phyloP scores from a whole-genome alignment of 2,329 filamentous ascomycete genomes.

The Trichoderma aggressivum region DNA sequence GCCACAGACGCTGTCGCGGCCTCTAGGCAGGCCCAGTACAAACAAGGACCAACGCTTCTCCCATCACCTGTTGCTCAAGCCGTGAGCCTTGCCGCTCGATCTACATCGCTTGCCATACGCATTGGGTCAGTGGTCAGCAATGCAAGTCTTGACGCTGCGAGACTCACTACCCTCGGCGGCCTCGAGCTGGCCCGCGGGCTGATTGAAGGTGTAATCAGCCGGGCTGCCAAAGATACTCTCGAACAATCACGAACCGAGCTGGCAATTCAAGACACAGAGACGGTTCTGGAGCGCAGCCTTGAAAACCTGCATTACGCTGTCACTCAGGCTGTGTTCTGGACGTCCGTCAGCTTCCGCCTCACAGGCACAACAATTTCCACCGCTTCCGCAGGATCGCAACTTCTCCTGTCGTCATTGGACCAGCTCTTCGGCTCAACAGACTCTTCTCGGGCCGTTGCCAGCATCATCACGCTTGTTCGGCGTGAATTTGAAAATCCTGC shows the following conservation, averaged over 20 bases:
- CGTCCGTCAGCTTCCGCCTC: slow-evolving; percentile 57
- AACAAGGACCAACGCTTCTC: slow-evolving; percentile 46
- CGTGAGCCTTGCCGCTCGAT: slow-evolving; percentile 59
- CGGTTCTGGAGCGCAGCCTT: slow-evolving; percentile 54
- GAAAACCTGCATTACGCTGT: slow-evolving; percentile 56
- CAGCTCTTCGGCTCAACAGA: slow-evolving; percentile 67
- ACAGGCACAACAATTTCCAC: slow-evolving; percentile 54
- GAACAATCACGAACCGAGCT: slow-evolving; percentile 44
- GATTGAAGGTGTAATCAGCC: slow-evolving; percentile 52
- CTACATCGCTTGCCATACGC: slow-evolving; percentile 55
- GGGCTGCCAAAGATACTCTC: slow-evolving; percentile 50
- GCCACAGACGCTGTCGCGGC: background rate
- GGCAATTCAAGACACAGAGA: slow-evolving; percentile 52
- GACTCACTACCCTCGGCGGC: slow-evolving; percentile 54
- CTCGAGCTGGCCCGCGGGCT: slow-evolving; percentile 55
- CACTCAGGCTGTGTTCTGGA: slow-evolving; percentile 58
- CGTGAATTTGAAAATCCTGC: slow-evolving; percentile 63
- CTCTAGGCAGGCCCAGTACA: slow-evolving; percentile 5
- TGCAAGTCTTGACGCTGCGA: slow-evolving; percentile 51
- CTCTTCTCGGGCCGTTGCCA: slow-evolving; percentile 63
- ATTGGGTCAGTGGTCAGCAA: slow-evolving; percentile 51
- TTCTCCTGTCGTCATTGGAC: slow-evolving; percentile 58
- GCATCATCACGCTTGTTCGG: slow-evolving; percentile 61
- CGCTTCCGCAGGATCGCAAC: slow-evolving; percentile 54
- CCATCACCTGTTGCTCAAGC: slow-evolving; percentile 55